Evolutionary conservation across 176 grass and related monocot genomes (phyloP).

Genomic region (Aegilops speltoides): DNA sequence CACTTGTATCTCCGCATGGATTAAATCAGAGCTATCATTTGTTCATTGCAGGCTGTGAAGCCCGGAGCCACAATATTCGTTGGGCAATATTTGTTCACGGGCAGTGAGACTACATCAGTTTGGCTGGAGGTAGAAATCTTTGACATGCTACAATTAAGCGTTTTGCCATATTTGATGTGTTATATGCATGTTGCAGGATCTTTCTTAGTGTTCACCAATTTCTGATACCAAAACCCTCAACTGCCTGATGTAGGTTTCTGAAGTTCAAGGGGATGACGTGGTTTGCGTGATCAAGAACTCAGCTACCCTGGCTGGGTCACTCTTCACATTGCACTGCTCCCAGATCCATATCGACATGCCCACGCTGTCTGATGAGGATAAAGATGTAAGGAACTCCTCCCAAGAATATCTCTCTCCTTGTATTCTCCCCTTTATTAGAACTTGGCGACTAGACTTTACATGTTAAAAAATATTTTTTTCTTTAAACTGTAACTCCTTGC

Average conservation of each 20-base stretch:
- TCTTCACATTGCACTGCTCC: slow-evolving; percentile 89
- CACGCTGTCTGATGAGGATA: slow-evolving; percentile 83
- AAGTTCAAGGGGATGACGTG: slow-evolving; percentile 88
- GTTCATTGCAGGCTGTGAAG: slow-evolving; percentile 64
- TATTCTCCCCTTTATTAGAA: neutral
- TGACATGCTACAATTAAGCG: neutral
- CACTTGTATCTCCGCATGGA: neutral
- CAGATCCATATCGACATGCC: slow-evolving; percentile 93
- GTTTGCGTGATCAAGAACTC: slow-evolving; percentile 93
- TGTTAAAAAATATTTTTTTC: neutral
- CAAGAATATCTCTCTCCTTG: neutral
- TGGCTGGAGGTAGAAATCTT: slow-evolving; percentile 79
- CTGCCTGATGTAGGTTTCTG: slow-evolving; percentile 65
- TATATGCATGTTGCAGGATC: neutral
- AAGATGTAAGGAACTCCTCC: slow-evolving; percentile 49
- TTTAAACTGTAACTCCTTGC: neutral
- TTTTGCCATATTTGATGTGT: neutral
- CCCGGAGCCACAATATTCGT: slow-evolving; percentile 95
- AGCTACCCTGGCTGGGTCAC: slow-evolving; percentile 79
- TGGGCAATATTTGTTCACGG: slow-evolving; percentile 98
- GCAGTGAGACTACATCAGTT: slow-evolving; percentile 97
- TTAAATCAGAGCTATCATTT: neutral
- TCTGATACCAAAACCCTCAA: slow-evolving; percentile 14
- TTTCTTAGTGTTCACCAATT: neutral
- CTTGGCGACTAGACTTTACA: neutral